These are phyloP conservation scores for Sordariomycetes sp. DNA, from an alignment of 2,329 filamentous ascomycete species.

Conservation along the genomic window DNA sequence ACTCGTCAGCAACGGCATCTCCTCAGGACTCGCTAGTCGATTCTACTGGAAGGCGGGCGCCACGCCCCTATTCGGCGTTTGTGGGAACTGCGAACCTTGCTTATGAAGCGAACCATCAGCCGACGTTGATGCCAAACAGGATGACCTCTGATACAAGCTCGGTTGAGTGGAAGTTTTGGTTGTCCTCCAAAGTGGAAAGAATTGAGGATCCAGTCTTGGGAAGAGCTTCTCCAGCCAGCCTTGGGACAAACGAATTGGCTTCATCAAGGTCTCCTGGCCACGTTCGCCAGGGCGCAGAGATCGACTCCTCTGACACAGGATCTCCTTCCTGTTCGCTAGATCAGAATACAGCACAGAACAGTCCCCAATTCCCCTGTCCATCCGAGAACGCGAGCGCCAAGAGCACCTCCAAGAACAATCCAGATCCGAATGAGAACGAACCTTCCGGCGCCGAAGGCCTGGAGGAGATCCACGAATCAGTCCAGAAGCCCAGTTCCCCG, in stretches of 20 bases:
- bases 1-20: background rate
- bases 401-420: background rate
- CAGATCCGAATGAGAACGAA: conserved; percentile 3
- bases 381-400: background rate
- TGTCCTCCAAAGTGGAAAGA: conserved; percentile 39
- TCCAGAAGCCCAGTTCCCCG: background rate
- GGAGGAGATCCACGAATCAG: background rate
- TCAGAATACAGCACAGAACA: background rate
- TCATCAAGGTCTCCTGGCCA: conserved; percentile 20
- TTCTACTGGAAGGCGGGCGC: too few relatives aligned
- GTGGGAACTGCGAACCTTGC: background rate
- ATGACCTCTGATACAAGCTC: conserved; percentile 32
- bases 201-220: conserved; percentile 20
- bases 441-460: background rate
- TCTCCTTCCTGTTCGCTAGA: background rate
- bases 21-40: background rate
- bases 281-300: conserved; percentile 38
- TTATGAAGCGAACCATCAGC: conserved; percentile 8
- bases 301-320: conserved; percentile 21
- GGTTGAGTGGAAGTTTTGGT: conserved; percentile 43
- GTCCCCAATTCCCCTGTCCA: background rate
- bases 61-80: background rate
- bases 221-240: background rate
- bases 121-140: conserved; percentile 18
- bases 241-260: background rate